These are phyloP conservation scores for Niveomyces coronatus DNA, from an alignment of 2,329 filamentous ascomycete genomes.

Conservation along the genomic window DNA sequence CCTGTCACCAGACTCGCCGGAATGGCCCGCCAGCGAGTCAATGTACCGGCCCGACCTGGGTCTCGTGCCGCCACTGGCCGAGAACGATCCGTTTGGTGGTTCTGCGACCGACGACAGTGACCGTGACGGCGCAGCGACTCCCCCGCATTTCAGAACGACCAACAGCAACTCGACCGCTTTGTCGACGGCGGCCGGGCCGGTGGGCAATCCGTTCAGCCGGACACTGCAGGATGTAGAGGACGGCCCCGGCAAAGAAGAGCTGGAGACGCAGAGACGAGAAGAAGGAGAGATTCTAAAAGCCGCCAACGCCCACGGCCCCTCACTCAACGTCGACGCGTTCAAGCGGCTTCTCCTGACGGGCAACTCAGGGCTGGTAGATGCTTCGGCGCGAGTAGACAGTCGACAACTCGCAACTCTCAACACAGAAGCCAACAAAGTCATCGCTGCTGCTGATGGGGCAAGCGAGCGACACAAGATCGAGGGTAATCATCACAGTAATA, in stretches of 20 bases:
- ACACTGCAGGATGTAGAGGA: conserved; percentile 41
- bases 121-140: conserved; percentile 17
- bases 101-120: conserved; percentile 19
- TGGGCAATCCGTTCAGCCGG: conserved; percentile 41
- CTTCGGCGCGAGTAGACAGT: background rate
- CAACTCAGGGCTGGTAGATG: conserved; percentile 30
- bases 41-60: conserved; percentile 13
- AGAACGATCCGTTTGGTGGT: conserved; percentile 24
- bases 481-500: background rate
- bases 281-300: conserved; percentile 23
- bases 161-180: background rate
- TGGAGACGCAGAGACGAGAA: conserved; percentile 21
- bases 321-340: conserved; percentile 70
- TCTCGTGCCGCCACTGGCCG: conserved; percentile 15
- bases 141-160: conserved; percentile 14
- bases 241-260: conserved; percentile 18
- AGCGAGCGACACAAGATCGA: background rate
- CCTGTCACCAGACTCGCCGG: conserved; percentile 43
- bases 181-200: conserved; percentile 11
- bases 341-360: conserved; percentile 67
- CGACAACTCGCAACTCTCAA: conserved; percentile 1
- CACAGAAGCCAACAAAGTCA: conserved; percentile 2
- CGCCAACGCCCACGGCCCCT: conserved; percentile 26
- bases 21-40: conserved; percentile 18
- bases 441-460: background rate